Evolutionary conservation across 495 filamentous ascomycete genomes (phyloP).

Genomic region (Aspergillus biplanus): DNA sequence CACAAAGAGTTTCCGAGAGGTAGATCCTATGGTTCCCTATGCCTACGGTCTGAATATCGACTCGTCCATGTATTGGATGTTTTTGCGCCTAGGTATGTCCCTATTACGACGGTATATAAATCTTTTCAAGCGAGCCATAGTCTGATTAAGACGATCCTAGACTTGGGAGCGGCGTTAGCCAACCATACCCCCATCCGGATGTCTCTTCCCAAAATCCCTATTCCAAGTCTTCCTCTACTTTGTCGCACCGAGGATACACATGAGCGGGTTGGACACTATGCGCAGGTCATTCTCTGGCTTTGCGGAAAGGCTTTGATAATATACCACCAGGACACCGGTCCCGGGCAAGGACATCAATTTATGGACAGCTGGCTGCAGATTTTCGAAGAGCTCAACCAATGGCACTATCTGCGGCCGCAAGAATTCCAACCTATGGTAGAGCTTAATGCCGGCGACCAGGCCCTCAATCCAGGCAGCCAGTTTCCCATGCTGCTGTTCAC

Average conservation of each 20-base stretch:
- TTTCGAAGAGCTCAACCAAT: slow-evolving; percentile 35
- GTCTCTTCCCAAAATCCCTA: slow-evolving; percentile 24
- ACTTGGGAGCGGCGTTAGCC: slow-evolving; percentile 34
- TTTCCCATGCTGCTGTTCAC: slow-evolving; percentile 47
- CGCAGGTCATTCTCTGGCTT: slow-evolving; percentile 35
- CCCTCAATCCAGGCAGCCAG: slow-evolving; percentile 22
- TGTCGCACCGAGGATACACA: slow-evolving; percentile 27
- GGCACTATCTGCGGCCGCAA: slow-evolving; percentile 39
- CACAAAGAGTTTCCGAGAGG: slow-evolving; percentile 6
- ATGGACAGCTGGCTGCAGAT: slow-evolving; percentile 31
- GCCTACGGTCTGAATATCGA: slow-evolving; percentile 27
- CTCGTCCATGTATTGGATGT: slow-evolving; percentile 41
- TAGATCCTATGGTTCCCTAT: slow-evolving; percentile 24
- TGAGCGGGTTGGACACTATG: slow-evolving; percentile 30
- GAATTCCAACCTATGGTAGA: slow-evolving; percentile 42
- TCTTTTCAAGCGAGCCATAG: neutral
- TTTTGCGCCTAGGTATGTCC: slow-evolving; percentile 38
- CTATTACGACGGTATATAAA: neutral
- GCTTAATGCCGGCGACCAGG: slow-evolving; percentile 23
- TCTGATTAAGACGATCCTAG: slow-evolving; percentile 19
- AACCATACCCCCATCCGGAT: slow-evolving; percentile 29
- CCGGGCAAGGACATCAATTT: slow-evolving; percentile 13
- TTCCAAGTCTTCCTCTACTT: slow-evolving; percentile 23
- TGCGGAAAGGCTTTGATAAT: slow-evolving; percentile 32
- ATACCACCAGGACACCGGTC: slow-evolving; percentile 29